A percentile compares a stretch with the other conserved stretches of the same genome.
Conservation (phyloP, 495 filamentous ascomycete genomes). For the Amniculicola lignicola region DNA sequence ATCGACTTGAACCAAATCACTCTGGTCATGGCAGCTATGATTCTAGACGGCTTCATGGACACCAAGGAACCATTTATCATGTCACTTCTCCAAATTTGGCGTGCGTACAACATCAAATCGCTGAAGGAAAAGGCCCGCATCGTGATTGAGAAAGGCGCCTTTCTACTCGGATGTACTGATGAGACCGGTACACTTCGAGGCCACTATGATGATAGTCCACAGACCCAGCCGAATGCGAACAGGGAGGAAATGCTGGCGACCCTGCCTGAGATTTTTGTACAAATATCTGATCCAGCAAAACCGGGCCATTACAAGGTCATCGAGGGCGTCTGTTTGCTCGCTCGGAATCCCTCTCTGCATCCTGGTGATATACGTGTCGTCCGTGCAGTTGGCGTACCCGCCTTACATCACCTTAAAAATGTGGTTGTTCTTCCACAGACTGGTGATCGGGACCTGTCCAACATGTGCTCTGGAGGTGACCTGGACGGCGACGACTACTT, state of each 20-base stretch:
- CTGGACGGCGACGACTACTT: slow-evolving; percentile 95
- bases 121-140: slow-evolving; percentile 94
- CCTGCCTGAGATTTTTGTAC: slow-evolving; percentile 86
- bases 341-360: slow-evolving; percentile 91
- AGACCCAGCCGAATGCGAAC: slow-evolving; percentile 13
- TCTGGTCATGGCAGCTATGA: slow-evolving; percentile 66
- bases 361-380: slow-evolving; percentile 91
- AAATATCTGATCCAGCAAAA: slow-evolving; percentile 58
- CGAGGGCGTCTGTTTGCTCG: slow-evolving; percentile 75
- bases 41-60: slow-evolving; percentile 74
- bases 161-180: slow-evolving; percentile 84
- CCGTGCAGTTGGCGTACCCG: slow-evolving; percentile 70
- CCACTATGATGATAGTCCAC: slow-evolving; percentile 50
- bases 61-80: slow-evolving; percentile 75
- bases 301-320: slow-evolving; percentile 60
- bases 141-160: slow-evolving; percentile 74
- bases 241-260: slow-evolving; percentile 38
- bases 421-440: slow-evolving; percentile 83
- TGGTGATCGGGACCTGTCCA: slow-evolving; percentile 79
- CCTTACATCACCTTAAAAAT: slow-evolving; percentile 70
- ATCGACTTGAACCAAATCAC: slow-evolving; percentile 88
- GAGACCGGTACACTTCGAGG: slow-evolving; percentile 76
- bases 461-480: slow-evolving; percentile 96
- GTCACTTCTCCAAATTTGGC: slow-evolving; percentile 52
- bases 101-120: slow-evolving; percentile 42